A percentile compares a stretch with the other conserved stretches of the same genome.
These are phyloP conservation scores for Albifimbria verrucaria DNA, from an alignment of 2,329 filamentous ascomycete genomes.

Conservation along the genomic window DNA sequence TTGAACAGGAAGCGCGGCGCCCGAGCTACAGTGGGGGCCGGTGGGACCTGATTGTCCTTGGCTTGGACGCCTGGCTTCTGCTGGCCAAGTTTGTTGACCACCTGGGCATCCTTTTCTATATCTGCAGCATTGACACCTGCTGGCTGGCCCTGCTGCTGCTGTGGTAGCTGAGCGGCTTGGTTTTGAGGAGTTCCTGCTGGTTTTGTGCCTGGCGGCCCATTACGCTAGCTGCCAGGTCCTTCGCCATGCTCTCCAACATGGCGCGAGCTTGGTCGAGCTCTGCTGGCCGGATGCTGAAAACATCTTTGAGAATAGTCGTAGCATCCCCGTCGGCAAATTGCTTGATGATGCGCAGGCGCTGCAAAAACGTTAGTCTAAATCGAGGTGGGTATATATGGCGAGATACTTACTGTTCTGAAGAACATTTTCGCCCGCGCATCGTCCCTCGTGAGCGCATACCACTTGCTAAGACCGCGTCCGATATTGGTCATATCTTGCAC, in stretches of 20 bases:
- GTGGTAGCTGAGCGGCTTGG: slow-evolving; percentile 15
- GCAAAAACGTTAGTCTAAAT: slow-evolving; percentile 27
- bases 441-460: slow-evolving; percentile 47
- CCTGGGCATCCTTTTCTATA: slow-evolving; percentile 49
- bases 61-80: slow-evolving; percentile 27
- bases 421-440: slow-evolving; percentile 49
- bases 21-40: slow-evolving; percentile 55
- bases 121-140: slow-evolving; percentile 43
- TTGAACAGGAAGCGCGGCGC: slow-evolving; percentile 54
- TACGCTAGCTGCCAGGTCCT: slow-evolving; percentile 38
- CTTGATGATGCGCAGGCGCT: slow-evolving; percentile 51
- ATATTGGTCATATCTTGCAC: slow-evolving; percentile 41
- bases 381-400: background rate
- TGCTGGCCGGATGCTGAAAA: slow-evolving; percentile 47
- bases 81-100: slow-evolving; percentile 41
- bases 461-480: slow-evolving; percentile 40
- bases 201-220: slow-evolving; percentile 13
- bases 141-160: slow-evolving; percentile 21
- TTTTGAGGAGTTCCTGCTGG: slow-evolving; percentile 8
- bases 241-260: slow-evolving; percentile 50
- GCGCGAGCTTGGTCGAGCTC: slow-evolving; percentile 49
- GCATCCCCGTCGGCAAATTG: slow-evolving; percentile 52
- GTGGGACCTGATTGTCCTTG: slow-evolving; percentile 47
- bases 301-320: slow-evolving; percentile 41
- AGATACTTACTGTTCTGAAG: slow-evolving; percentile 47